phyloP scores from a whole-genome alignment of 2,329 filamentous ascomycete genomes.

The Hypomyces rosellus region DNA sequence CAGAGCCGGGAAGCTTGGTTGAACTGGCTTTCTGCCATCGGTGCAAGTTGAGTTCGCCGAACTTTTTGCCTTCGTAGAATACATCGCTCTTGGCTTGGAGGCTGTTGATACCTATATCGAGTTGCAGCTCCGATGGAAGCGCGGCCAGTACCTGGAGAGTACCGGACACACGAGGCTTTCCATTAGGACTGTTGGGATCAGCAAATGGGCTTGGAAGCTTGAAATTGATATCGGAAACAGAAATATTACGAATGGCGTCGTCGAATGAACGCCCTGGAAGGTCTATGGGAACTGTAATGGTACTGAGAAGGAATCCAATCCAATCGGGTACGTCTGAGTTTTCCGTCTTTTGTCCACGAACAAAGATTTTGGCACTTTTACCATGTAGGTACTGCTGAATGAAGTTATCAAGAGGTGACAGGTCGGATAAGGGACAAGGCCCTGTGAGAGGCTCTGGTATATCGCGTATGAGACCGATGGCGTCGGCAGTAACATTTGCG shows the following conservation, averaged over 20 bases:
- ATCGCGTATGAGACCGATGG: conserved; percentile 63
- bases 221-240: conserved; percentile 79
- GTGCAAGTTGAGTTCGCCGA: conserved; percentile 72
- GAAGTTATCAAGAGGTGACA: conserved; percentile 79
- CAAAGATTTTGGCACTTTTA: conserved; percentile 69
- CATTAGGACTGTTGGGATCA: conserved; percentile 64
- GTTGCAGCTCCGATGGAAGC: conserved; percentile 80
- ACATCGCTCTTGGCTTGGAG: conserved; percentile 76
- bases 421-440: conserved; percentile 67
- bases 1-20: conserved; percentile 52
- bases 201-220: conserved; percentile 74
- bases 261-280: conserved; percentile 79
- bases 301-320: conserved; percentile 73
- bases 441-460: conserved; percentile 68
- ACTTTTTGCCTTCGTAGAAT: conserved; percentile 67
- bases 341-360: conserved; percentile 68
- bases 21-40: conserved; percentile 85
- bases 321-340: conserved; percentile 67
- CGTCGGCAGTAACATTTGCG: conserved; percentile 60
- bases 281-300: conserved; percentile 75
- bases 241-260: conserved; percentile 80
- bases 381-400: conserved; percentile 78
- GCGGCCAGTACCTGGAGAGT: conserved; percentile 72
- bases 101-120: conserved; percentile 69
- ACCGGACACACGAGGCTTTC: conserved; percentile 75